Evolutionary conservation across 179 eudicot species (phyloP), one percentile per base, ranked within the genome.

Genomic region (Actinidia arguta): DNA sequence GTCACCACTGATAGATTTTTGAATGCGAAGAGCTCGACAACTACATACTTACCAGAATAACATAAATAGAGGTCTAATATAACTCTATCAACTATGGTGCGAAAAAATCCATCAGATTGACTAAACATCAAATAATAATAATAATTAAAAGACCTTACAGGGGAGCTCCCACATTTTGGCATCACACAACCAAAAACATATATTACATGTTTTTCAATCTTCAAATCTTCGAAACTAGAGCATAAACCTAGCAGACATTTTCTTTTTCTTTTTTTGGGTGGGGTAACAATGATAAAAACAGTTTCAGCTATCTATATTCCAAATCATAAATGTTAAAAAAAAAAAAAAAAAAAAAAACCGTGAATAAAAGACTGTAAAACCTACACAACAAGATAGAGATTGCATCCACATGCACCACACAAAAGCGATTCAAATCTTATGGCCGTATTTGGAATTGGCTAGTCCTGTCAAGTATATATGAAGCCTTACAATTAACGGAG

Each of bases 1-100:
- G 72, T 79, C 90, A 85, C 20, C 80, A n/a, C n/a, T n/a, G n/a
- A n/a, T n/a, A 63, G 85, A 77, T 86, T 89, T 96, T 85, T 96
- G 99, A 87, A 93, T 91, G 79, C 99, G 94, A 79, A 96, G 63
- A 85, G 90, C 94, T 82, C 90, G 86, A 96, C 97, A 96, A 79
- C 99, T 96, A 89, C 80, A 87, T 36, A 56, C 39, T 25, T 17
- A 76, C 85, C 74, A 85, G 51, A 68, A 73, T 16, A 31, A 61
- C 6, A 48, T 13, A 46, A 54, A 42, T 9, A 42, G 1, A 77
- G 18, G 1, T 50, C 11, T 6, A 14, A 68, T 36, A 0, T 16
- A 63, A 44, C 71, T 48, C 7, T 58, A 4, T 14, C 3, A 14
- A n/a, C n/a, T n/a, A n/a, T n/a, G n/a, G n/a, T n/a, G n/a, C n/a